phyloP scores from a whole-genome alignment of 495 filamentous ascomycete genomes.

The Bombardia bombarda region DNA sequence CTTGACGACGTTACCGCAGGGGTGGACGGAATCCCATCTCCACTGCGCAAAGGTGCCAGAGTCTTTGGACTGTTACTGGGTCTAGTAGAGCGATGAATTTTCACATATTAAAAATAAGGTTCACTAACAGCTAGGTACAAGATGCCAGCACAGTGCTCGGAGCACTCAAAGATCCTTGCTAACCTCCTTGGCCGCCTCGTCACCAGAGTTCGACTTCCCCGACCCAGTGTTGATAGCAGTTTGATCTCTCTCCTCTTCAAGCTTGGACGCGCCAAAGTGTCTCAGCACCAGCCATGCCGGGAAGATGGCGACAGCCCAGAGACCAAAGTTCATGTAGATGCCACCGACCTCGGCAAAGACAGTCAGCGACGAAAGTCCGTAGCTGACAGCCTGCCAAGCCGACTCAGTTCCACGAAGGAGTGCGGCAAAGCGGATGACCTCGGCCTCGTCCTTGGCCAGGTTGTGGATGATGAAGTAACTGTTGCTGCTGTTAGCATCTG shows the following conservation, averaged over 20 bases:
- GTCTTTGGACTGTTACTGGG: too few relatives aligned
- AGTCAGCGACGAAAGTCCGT: constrained; percentile 47
- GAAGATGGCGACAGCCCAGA: constrained; percentile 49
- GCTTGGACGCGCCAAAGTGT: constrained; percentile 36
- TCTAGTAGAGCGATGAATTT: too few relatives aligned
- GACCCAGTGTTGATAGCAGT: not conserved
- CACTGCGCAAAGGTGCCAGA: too few relatives aligned
- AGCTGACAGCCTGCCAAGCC: constrained; percentile 54
- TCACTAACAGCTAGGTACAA: too few relatives aligned
- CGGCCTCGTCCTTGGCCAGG: constrained; percentile 44
- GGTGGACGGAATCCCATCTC: too few relatives aligned
- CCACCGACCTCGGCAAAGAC: constrained; percentile 52
- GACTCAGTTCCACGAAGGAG: constrained; percentile 55
- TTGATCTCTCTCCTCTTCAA: not conserved
- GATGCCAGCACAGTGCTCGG: too few relatives aligned
- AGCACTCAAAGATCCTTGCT: too few relatives aligned
- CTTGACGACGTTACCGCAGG: too few relatives aligned
- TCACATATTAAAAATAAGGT: too few relatives aligned
- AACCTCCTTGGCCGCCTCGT: too few relatives aligned
- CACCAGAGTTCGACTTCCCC: too few relatives aligned
- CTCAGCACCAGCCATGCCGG: constrained; percentile 54
- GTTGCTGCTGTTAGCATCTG: not conserved
- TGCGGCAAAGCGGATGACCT: constrained; percentile 53
- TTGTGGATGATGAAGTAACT: constrained; percentile 57
- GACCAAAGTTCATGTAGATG: constrained; percentile 54